Conservation (phyloP, 305 asterid genomes). For the Fraxinus albicans region DNA sequence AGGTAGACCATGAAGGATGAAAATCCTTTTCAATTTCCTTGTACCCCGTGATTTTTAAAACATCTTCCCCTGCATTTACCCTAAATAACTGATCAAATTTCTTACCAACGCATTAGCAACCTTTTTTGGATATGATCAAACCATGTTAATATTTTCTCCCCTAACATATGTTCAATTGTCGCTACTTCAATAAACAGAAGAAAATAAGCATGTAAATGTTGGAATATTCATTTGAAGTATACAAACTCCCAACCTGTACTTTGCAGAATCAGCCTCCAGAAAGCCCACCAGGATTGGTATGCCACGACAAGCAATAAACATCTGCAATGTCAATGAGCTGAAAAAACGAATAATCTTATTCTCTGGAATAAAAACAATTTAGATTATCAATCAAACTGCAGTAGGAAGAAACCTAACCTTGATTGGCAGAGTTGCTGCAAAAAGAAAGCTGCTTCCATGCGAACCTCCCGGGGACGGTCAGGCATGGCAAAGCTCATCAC, state of each 20-base stretch:
- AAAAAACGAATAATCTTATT: conserved; percentile 31
- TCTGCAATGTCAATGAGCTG: conserved; percentile 93
- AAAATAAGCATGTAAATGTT: not conserved
- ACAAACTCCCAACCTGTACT: conserved; percentile 63
- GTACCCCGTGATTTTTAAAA: not conserved
- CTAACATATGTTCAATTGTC: not conserved
- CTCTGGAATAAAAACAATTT: conserved; percentile 18
- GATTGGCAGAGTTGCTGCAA: conserved; percentile 97
- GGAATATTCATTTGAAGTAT: conserved; percentile 7
- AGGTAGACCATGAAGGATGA: not conserved
- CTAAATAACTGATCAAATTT: not conserved
- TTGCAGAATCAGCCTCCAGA: conserved; percentile 97
- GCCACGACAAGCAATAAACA: conserved; percentile 98
- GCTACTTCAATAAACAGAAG: not conserved
- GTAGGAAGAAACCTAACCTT: conserved; percentile 51
- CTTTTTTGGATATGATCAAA: not conserved
- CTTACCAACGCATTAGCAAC: not conserved
- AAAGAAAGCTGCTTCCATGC: conserved; percentile 96
- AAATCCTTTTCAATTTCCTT: not conserved
- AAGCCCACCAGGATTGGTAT: conserved; percentile 95
- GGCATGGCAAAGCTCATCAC: conserved; percentile 95
- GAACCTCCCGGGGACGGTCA: conserved; percentile 91
- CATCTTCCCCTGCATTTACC: not conserved
- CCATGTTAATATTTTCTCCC: not conserved
- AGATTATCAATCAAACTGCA: conserved; percentile 9